Percentiles rank a stretch among this genome's conserved stretches.
Evolutionary conservation across 2,329 filamentous ascomycete genomes (phyloP).

Genomic region (Aspergillus pseudotamarii): DNA sequence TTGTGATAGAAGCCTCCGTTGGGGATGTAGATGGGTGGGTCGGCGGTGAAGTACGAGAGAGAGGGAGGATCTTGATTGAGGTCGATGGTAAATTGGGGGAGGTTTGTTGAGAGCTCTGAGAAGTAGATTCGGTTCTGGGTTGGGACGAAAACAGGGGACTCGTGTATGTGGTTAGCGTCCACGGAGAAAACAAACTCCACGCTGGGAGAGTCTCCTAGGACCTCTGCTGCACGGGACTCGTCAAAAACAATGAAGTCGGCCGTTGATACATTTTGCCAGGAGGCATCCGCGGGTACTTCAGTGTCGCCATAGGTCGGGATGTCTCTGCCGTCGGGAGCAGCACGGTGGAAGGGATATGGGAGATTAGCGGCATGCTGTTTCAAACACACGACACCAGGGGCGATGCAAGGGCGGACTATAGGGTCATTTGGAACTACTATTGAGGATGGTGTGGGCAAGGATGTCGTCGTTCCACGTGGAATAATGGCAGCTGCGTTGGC

Average conservation of each 20-base stretch:
- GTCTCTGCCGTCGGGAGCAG: neutral
- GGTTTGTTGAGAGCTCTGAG: constrained; percentile 2
- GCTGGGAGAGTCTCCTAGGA: constrained; percentile 5
- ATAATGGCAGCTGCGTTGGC: neutral
- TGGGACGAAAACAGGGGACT: constrained; percentile 6
- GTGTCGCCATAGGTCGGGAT: neutral
- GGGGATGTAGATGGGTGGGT: constrained; percentile 8
- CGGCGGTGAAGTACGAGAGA: neutral
- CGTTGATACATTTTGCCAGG: neutral
- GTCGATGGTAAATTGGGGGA: constrained; percentile 7
- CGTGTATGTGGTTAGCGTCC: neutral
- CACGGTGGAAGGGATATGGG: neutral
- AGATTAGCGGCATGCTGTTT: neutral
- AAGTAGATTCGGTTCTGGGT: constrained; percentile 6
- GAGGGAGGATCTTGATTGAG: constrained; percentile 7
- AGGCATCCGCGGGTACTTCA: neutral
- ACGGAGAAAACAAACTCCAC: constrained; percentile 8
- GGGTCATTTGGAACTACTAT: neutral
- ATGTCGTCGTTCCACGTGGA: neutral
- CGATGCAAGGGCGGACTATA: neutral
- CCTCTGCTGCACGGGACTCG: neutral
- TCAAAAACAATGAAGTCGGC: constrained; percentile 10
- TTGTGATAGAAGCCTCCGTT: constrained; percentile 9
- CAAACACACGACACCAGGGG: neutral
- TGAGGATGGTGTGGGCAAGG: neutral